A percentile compares a stretch with the other conserved stretches of the same genome.
These are phyloP conservation scores for Botrytis elliptica DNA, from an alignment of 2,329 filamentous ascomycete species.

Conservation along the genomic window DNA sequence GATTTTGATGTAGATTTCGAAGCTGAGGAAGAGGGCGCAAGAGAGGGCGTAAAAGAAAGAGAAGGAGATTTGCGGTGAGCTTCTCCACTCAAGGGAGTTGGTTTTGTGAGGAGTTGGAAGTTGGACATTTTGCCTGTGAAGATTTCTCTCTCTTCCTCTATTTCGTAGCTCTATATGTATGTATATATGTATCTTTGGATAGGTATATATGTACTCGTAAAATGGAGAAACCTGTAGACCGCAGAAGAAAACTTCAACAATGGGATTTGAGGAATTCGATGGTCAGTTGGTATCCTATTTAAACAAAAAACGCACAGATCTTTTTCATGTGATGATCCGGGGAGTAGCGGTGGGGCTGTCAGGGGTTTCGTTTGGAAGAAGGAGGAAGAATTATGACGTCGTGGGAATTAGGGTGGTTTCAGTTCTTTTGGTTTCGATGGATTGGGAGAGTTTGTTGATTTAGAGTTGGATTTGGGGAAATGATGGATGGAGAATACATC, in stretches of 20 bases:
- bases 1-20: conserved; percentile 20
- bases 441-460: background rate
- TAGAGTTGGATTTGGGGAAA: background rate
- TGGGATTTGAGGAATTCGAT: conserved; percentile 1
- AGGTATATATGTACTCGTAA: background rate
- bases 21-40: conserved; percentile 25
- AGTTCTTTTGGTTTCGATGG: background rate
- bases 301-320: background rate
- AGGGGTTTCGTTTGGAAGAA: background rate
- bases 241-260: background rate
- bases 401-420: background rate
- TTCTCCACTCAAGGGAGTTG: conserved; percentile 19
- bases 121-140: background rate
- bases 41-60: conserved; percentile 22
- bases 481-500: background rate
- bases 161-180: background rate
- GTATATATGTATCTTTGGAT: background rate
- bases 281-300: background rate
- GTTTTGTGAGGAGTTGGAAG: conserved; percentile 24
- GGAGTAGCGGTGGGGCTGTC: background rate
- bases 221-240: background rate
- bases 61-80: conserved; percentile 17
- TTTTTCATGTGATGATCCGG: background rate
- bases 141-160: background rate
- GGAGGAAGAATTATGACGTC: background rate